Evolutionary conservation across 768 basidiomycete species (phyloP).

Genomic region (Pulveroboletus frians): DNA sequence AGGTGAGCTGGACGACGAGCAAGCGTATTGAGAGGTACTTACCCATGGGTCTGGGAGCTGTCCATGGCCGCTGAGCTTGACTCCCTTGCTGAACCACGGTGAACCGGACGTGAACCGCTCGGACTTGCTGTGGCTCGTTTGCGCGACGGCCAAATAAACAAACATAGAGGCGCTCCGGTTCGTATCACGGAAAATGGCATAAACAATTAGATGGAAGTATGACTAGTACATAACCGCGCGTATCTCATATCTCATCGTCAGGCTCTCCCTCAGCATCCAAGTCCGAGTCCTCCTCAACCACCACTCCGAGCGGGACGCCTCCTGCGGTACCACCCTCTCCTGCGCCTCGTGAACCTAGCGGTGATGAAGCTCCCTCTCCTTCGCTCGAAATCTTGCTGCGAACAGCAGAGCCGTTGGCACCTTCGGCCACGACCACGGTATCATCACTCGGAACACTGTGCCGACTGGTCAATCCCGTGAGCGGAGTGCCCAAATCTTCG

Average conservation of each 20-base stretch:
- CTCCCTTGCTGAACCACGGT: constrained; percentile 30
- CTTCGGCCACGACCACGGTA: constrained; percentile 41
- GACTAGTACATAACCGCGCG: constrained; percentile 23
- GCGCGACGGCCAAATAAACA: constrained; percentile 25
- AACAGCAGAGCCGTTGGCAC: constrained; percentile 23
- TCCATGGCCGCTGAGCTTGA: constrained; percentile 25
- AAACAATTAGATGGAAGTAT: constrained; percentile 23
- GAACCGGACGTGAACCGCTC: constrained; percentile 35
- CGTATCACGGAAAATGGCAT: constrained; percentile 8
- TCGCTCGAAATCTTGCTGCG: constrained; percentile 25
- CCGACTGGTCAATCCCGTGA: constrained; percentile 43
- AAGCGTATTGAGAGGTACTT: constrained; percentile 18
- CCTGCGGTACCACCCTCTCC: constrained; percentile 3
- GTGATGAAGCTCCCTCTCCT: constrained; percentile 8
- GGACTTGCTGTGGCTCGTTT: constrained; percentile 31
- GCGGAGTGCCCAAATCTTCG: constrained; percentile 52
- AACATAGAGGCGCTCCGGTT: constrained; percentile 18
- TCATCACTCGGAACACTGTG: constrained; percentile 58
- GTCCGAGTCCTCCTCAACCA: constrained; percentile 30
- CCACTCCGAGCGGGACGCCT: neutral
- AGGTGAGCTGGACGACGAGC: neutral
- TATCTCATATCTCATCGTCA: constrained; percentile 45
- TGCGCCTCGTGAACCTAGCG: constrained; percentile 5
- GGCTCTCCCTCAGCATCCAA: constrained; percentile 40
- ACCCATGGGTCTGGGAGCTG: constrained; percentile 32